Base-by-base conservation (phyloP, 2,329 filamentous ascomycete genomes). In the Epichloe aotearoae region DNA sequence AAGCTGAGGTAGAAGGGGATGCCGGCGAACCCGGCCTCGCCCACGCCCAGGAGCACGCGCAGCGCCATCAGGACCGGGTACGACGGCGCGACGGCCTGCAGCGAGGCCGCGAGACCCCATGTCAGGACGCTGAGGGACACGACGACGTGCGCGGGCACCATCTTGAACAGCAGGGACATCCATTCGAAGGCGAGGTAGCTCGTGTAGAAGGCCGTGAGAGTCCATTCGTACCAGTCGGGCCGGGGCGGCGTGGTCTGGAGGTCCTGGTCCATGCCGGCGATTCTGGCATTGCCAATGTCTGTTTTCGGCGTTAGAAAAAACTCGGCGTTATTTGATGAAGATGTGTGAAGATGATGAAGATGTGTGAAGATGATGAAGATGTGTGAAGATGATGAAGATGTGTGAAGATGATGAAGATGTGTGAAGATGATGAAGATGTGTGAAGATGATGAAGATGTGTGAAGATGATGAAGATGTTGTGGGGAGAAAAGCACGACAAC, bases 91-190 rank as follows among this genome's bases (percentile, higher is more conserved):
- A 80, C 69, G 55, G 71, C 74, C 65, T 95, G 88, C 26, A 91
- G 69, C 8, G 85, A 88, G 2, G 88, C 88, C 14, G 84, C 69
- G 11, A 89, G 62, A 14, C 90, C 89, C 89, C 89, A 95, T 2
- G 80, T 80, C 37, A 84, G 70, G 14, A 95, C 88, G 54, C 86
- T 77, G 36, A 72, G 54, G 34, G 72, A 69, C 51, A 82, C 72
- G 58, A 80, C 80, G 52, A 77, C 70, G 59, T 83, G 80, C 6
- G 80, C 76, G 1, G 80, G 79, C 20, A 82, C 63, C 45, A 80
- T 52, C 56, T 72, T 73, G 77, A 78, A 84, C 23, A 83, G 69
- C 36, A 84, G 64, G 4, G 76, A 73, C 76, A 83, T 79, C 78
- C 79, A 83, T 62, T 83, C 80, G 55, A 82, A 83, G 38, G 62